Evolutionary conservation across 805 yeast genomes (phyloP).

Genomic region (Pichia kluyveri): DNA sequence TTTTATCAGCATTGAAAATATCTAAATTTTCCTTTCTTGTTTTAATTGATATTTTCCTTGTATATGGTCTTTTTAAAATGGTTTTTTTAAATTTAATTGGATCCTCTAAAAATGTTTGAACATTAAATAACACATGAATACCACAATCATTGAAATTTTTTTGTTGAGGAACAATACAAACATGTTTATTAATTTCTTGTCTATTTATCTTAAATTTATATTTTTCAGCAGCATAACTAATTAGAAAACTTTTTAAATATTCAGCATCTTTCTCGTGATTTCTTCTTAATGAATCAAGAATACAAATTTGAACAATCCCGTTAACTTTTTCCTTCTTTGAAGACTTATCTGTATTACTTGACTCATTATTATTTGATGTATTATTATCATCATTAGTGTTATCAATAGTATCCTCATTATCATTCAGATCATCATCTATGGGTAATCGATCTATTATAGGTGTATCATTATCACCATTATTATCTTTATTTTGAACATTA

Average conservation of each 20-base stretch:
- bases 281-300: slow-evolving; percentile 71
- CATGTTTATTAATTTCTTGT: slow-evolving; percentile 30
- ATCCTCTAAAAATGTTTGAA: slow-evolving; percentile 45
- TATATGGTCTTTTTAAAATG: slow-evolving; percentile 13
- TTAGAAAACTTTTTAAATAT: slow-evolving; percentile 51
- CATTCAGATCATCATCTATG: not conserved
- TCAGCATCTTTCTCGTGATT: slow-evolving; percentile 41
- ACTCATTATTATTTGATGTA: not conserved
- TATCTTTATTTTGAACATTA: not conserved
- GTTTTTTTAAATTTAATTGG: slow-evolving; percentile 32
- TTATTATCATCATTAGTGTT: not conserved
- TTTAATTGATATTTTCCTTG: slow-evolving; percentile 5
- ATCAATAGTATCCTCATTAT: not conserved
- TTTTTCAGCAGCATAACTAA: slow-evolving; percentile 62
- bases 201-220: slow-evolving; percentile 38
- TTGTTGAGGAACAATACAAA: slow-evolving; percentile 62
- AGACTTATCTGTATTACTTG: not conserved
- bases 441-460: not conserved
- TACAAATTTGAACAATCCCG: slow-evolving; percentile 35
- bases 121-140: slow-evolving; percentile 74
- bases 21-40: slow-evolving; percentile 7
- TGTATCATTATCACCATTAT: not conserved
- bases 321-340: slow-evolving; percentile 6
- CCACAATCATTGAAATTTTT: slow-evolving; percentile 93
- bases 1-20: slow-evolving; percentile 21